Evolutionary conservation across 805 yeast genomes (phyloP), one percentile per base, ranked within the genome.

Genomic region (Saccharomycopsis sp.): DNA sequence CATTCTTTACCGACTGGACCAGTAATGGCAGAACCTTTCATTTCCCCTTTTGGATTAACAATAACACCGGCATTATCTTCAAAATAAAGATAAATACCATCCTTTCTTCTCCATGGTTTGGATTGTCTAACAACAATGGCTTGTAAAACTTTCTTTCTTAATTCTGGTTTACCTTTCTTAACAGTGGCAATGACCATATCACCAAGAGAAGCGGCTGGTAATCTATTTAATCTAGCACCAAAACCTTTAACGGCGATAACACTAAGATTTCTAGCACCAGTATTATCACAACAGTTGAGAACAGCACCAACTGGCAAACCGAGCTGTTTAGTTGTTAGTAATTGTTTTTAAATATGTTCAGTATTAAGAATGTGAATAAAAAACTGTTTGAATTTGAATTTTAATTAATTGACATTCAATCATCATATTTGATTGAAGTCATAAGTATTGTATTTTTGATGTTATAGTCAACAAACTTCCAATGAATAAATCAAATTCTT

Each of bases 1-100:
- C 98, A 94, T 79, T 92, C 99, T 77, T 92, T 92, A 70, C 96
- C 97, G 66, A 92, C 99, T 64, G 99, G 99, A 72, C 99, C 99
- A 65, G 99, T 94, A 70, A 92, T 92, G 64, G 98, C 99, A 58
- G 98, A 94, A 74, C 99, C 99, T 80, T 92, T 92, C 98, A 94
- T 92, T 75, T 92, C 99, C 79, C 99, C 99, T 92, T 92, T 92
- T 67, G 99, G 98, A 77, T 92, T 92, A 69, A 92, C 98, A 66
- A 92, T 92, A 70, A 94, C 99, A 81, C 98, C 98, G 56, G 99
- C 99, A 66, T 92, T 92, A 76, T 92, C 99, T 80, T 92, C 99
- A 62, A 92, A 92, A 86, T 92, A 92, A 70, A 92, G 86, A 88
- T 69, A 92, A 61, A 87, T 83, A 83, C 99, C 99, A 66, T 92